phyloP scores from a whole-genome alignment of 1,139 yeast genomes.

The Yamadazyma sp. region DNA sequence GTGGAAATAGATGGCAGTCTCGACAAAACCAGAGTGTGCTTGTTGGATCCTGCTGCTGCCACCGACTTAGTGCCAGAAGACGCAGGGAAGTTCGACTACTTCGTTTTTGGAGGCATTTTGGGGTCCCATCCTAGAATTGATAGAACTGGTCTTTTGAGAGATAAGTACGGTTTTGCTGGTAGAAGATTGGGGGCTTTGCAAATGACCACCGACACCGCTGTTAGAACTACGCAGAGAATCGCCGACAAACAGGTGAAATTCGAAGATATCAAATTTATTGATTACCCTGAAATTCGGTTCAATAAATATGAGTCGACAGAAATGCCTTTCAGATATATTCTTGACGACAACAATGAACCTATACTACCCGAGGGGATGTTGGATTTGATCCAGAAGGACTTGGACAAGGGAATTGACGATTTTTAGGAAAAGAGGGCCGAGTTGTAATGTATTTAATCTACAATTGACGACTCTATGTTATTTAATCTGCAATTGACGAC shows the following conservation, averaged over 20 bases:
- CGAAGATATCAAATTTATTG: constrained; percentile 77
- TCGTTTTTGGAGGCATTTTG: constrained; percentile 92
- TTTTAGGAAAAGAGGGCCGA: constrained; percentile 23
- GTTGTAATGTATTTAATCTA: background rate
- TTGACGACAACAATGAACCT: constrained; percentile 63
- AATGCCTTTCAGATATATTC: constrained; percentile 93
- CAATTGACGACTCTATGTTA: background rate
- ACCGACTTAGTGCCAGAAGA: constrained; percentile 74
- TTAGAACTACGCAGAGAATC: constrained; percentile 82
- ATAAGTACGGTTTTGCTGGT: constrained; percentile 78
- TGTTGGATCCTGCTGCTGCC: constrained; percentile 85
- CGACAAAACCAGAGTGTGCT: constrained; percentile 61
- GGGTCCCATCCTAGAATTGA: constrained; percentile 98
- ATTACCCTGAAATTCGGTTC: constrained; percentile 91
- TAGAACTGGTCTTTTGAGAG: constrained; percentile 84
- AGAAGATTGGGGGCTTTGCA: constrained; percentile 84
- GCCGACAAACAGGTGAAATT: constrained; percentile 56
- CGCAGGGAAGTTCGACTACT: constrained; percentile 66
- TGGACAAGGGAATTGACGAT: constrained; percentile 74
- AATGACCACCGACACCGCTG: constrained; percentile 98
- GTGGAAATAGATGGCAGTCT: constrained; percentile 46
- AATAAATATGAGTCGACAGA: constrained; percentile 89
- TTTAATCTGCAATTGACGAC: too few relatives aligned
- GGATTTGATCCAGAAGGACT: constrained; percentile 78
- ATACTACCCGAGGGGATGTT: constrained; percentile 92